Base-by-base conservation (phyloP, 805 yeast genomes). In the Starmerella stellata region DNA sequence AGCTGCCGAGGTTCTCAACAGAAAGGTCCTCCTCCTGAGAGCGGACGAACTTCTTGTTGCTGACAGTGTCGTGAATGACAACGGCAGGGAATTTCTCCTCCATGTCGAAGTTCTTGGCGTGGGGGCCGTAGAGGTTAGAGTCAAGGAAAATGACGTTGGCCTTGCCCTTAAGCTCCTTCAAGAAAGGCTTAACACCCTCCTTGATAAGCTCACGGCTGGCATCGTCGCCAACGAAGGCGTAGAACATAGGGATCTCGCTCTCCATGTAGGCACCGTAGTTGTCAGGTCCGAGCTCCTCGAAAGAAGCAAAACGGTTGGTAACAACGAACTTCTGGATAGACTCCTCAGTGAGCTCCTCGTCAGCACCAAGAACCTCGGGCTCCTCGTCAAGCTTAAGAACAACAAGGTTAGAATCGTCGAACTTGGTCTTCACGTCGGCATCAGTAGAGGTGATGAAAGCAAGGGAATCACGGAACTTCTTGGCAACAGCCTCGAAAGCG, bases 81-180 rank as follows among this genome's bases (percentile, higher is more conserved):
- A 90, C 76, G 43, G 87, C 72, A 59, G 98, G 98, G 71, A 78
- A 77, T 52, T 74, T 72, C 36, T 38, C 20, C 30, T 35, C 25
- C 72, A 85, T 70, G 68, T 78, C 81, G 57, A 90, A 69, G 61
- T 74, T 72, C 54, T 71, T 76, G 41, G 94, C 94, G 56, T 87
- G 96, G 60, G 69, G 72, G 47, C 94, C 94, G 57, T 63, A 90
- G 52, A 64, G 63, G 39, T 65, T 54, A 41, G 93, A 93, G 53
- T 87, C 85, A 52, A 90, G 66, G 61, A 87, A 92, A 48, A 79
- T 95, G 59, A 90, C 75, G 65, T 78, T 80, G 49, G 83, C 60
- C 55, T 72, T 68, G 45, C 93, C 94, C 65, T 81, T 73, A 62
- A 69, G 66, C 56, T 70, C 62, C 63, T 76, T 75, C 52, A 87